phyloP scores from a whole-genome alignment of 2,329 filamentous ascomycete genomes.

The Botrytis hyacinthi region DNA sequence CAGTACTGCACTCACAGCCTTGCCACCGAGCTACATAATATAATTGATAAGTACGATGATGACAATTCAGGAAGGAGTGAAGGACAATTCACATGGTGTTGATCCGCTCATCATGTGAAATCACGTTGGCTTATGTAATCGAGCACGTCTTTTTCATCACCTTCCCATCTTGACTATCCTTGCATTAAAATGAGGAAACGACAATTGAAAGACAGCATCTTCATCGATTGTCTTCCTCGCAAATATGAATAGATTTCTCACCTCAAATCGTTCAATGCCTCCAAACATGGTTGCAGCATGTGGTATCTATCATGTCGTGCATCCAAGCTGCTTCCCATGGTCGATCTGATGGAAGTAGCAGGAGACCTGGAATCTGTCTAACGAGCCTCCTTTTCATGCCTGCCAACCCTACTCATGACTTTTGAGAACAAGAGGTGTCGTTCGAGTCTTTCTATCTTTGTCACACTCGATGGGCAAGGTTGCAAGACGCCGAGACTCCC shows the following conservation, averaged over 20 bases:
- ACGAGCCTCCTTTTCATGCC: background rate
- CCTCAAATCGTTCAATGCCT: background rate
- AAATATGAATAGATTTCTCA: background rate
- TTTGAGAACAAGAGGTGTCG: background rate
- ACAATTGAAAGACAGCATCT: background rate
- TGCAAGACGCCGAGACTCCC: background rate
- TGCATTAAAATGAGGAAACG: background rate
- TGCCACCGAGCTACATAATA: background rate
- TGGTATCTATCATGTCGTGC: too few species aligned
- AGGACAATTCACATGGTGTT: background rate
- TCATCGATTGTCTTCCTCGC: background rate
- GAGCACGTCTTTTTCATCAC: background rate
- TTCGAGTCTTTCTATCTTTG: background rate
- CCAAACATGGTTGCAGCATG: background rate
- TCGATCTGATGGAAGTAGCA: background rate
- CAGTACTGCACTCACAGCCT: background rate
- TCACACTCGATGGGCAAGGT: background rate
- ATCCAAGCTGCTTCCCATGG: background rate
- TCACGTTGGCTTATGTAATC: constrained; percentile 7
- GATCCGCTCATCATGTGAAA: background rate
- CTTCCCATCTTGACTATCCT: constrained; percentile 11
- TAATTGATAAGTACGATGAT: background rate
- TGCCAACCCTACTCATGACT: background rate
- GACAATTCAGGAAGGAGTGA: background rate
- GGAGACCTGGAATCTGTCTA: background rate